Percentiles rank a stretch among this genome's conserved stretches.
Conservation (phyloP, 1,284 basidiomycete species). For the Ustilago esculenta region DNA sequence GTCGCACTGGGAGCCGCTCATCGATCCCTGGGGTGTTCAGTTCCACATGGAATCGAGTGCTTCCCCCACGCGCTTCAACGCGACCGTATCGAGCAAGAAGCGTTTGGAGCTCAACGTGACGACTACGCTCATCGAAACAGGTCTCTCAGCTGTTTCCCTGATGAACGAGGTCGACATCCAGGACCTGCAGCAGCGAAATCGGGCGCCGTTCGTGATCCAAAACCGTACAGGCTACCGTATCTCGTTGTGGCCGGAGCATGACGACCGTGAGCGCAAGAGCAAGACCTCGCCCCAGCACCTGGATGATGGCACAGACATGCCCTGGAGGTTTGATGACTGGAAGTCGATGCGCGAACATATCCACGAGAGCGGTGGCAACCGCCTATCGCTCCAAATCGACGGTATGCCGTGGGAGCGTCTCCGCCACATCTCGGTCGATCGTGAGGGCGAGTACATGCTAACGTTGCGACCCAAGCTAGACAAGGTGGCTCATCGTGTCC, state of each 20-base stretch:
- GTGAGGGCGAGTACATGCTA: slow-evolving; percentile 91
- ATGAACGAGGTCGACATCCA: slow-evolving; percentile 73
- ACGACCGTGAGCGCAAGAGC: slow-evolving; percentile 70
- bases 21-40: slow-evolving; percentile 95
- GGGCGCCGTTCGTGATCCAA: slow-evolving; percentile 90
- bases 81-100: slow-evolving; percentile 80
- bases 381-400: slow-evolving; percentile 73
- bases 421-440: slow-evolving; percentile 87
- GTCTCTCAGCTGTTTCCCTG: slow-evolving; percentile 77
- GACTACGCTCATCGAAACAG: slow-evolving; percentile 88
- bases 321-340: slow-evolving; percentile 99
- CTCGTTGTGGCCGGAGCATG: slow-evolving; percentile 68
- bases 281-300: slow-evolving; percentile 67
- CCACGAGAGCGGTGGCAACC: slow-evolving; percentile 56
- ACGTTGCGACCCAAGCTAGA: slow-evolving; percentile 80
- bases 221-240: slow-evolving; percentile 84
- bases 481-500: slow-evolving; percentile 82
- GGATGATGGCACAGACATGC: slow-evolving; percentile 79
- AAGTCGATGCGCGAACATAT: slow-evolving; percentile 82
- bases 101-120: slow-evolving; percentile 93
- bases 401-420: slow-evolving; percentile 92
- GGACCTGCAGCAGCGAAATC: slow-evolving; percentile 71
- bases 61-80: slow-evolving; percentile 70
- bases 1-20: slow-evolving; percentile 99
- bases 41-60: slow-evolving; percentile 69